phyloP scores from a whole-genome alignment of 345 rosid species.

The Eucalyptus dawsonii region DNA sequence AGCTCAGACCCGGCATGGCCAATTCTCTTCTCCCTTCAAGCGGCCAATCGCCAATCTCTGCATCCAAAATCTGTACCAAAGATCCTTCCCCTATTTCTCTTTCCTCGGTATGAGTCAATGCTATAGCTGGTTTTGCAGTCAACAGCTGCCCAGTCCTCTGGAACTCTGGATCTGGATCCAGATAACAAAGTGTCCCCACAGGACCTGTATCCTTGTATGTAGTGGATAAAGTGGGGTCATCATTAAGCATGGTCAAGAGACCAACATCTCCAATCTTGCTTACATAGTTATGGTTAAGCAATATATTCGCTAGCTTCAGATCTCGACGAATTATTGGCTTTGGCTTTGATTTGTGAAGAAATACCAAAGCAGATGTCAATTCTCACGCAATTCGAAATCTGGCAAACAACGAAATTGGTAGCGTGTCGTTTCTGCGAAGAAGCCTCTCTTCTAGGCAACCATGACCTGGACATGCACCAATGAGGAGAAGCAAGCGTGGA shows the following conservation, averaged over 20 bases:
- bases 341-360: conserved; percentile 75
- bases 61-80: conserved; percentile 42
- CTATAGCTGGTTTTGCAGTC: conserved; percentile 71
- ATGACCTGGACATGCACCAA: conserved; percentile 72
- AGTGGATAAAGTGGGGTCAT: conserved; percentile 17
- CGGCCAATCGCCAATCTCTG: conserved; percentile 73
- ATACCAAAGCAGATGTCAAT: conserved; percentile 65
- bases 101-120: conserved; percentile 48
- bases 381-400: conserved; percentile 81
- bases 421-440: conserved; percentile 21
- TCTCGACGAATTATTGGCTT: conserved; percentile 73
- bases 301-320: conserved; percentile 76
- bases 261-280: conserved; percentile 96
- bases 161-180: conserved; percentile 87
- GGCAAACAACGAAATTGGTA: conserved; percentile 67
- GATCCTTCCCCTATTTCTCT: conserved; percentile 28
- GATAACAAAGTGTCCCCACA: conserved; percentile 72
- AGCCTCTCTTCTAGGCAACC: conserved; percentile 74
- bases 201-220: conserved; percentile 42
- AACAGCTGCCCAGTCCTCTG: conserved; percentile 70
- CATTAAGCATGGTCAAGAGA: conserved; percentile 44
- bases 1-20: conserved; percentile 54
- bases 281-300: conserved; percentile 62
- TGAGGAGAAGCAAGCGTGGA: conserved; percentile 81
- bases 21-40: conserved; percentile 55